Evolutionary conservation across 768 basidiomycete species (phyloP).

Genomic region (Pulveroboletus sp.): DNA sequence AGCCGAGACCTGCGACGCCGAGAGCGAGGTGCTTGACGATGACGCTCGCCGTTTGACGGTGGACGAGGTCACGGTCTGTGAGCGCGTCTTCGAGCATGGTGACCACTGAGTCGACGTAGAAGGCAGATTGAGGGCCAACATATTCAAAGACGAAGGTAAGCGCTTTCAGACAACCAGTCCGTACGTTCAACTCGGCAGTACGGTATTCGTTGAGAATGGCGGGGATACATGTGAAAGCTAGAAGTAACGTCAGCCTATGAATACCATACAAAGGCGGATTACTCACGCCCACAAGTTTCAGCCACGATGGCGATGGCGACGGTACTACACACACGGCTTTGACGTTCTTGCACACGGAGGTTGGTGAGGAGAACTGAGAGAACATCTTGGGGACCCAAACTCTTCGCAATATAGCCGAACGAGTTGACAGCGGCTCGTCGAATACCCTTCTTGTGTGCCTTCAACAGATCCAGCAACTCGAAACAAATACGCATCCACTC

Average conservation of each 20-base stretch:
- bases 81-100: conserved; percentile 98
- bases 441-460: conserved; percentile 99
- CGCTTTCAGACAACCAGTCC: conserved; percentile 97
- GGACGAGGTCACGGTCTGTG: conserved; percentile 97
- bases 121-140: conserved; percentile 93
- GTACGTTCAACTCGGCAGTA: conserved; percentile 96
- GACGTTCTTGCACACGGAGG: conserved; percentile 96
- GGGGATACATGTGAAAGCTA: conserved; percentile 97
- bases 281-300: conserved; percentile 80
- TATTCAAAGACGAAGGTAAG: conserved; percentile 99
- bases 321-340: conserved; percentile 97
- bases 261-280: not conserved
- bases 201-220: conserved; percentile 99
- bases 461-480: conserved; percentile 92
- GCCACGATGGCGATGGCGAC: conserved; percentile 97
- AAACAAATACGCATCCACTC: conserved; percentile 99
- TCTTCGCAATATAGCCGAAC: conserved; percentile 99
- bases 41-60: conserved; percentile 95
- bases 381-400: conserved; percentile 98
- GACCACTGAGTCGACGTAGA: conserved; percentile 96
- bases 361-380: conserved; percentile 94
- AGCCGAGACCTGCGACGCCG: conserved; percentile 94
- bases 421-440: conserved; percentile 99
- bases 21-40: conserved; percentile 98
- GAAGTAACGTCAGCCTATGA: conserved; percentile 9